Evolutionary conservation across 305 asterid genomes (phyloP).

Genomic region (Fraxinus albicans): DNA sequence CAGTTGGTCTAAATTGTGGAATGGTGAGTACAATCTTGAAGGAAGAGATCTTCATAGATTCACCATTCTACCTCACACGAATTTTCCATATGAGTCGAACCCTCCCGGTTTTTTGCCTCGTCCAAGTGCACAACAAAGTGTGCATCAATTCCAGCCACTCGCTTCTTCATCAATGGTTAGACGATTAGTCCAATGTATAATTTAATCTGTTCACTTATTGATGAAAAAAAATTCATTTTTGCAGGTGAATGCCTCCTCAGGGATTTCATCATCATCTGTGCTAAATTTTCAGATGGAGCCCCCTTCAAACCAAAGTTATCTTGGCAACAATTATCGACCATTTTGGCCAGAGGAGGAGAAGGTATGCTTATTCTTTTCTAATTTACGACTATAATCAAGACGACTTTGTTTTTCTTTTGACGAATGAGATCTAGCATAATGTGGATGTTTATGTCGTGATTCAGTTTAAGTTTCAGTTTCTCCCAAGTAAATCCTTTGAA

Average conservation of each 20-base stretch:
- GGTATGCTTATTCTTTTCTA: constrained; percentile 36
- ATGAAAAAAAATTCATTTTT: neutral
- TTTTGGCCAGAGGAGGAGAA: constrained; percentile 68
- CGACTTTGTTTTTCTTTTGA: neutral
- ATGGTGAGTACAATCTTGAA: constrained; percentile 39
- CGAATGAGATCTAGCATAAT: neutral
- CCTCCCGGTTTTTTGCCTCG: constrained; percentile 25
- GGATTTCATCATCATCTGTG: constrained; percentile 55
- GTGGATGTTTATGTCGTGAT: neutral
- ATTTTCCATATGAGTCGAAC: constrained; percentile 27
- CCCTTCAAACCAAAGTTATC: constrained; percentile 97
- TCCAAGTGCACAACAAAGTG: constrained; percentile 45
- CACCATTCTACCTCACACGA: constrained; percentile 27
- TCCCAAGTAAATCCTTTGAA: neutral
- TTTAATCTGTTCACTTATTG: neutral
- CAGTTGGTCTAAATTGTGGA: constrained; percentile 44
- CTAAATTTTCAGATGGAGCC: constrained; percentile 77
- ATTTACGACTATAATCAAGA: neutral
- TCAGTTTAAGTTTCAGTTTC: neutral
- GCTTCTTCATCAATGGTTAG: constrained; percentile 57
- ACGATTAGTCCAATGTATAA: neutral
- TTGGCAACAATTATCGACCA: constrained; percentile 39
- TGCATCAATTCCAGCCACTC: constrained; percentile 44
- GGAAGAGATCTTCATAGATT: constrained; percentile 45
- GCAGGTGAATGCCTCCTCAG: constrained; percentile 61